Conservation (phyloP, 306 rosid species). For the Dalbergia oliveri region DNA sequence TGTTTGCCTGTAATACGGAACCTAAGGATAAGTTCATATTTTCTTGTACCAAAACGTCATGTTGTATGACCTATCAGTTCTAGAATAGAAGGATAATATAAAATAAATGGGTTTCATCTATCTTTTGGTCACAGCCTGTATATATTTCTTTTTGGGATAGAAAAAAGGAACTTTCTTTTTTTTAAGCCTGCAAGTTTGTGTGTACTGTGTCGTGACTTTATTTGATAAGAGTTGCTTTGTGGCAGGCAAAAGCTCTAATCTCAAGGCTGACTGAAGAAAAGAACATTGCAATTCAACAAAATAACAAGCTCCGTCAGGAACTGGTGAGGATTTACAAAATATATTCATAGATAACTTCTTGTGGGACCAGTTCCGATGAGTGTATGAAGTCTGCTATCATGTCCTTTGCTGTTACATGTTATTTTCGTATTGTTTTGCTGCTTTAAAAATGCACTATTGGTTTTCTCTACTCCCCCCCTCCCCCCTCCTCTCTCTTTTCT, state of each 20-base stretch:
- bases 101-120: background rate
- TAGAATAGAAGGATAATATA: slow-evolving; percentile 3
- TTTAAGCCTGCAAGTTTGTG: background rate
- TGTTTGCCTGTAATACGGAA: slow-evolving; percentile 20
- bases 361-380: background rate
- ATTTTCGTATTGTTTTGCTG: too few relatives aligned
- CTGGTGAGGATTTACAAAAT: slow-evolving; percentile 64
- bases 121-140: slow-evolving; percentile 11
- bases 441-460: too few relatives aligned
- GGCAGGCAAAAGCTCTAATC: slow-evolving; percentile 77
- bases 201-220: slow-evolving; percentile 1
- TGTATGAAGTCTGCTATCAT: too few relatives aligned
- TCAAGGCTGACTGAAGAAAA: slow-evolving; percentile 76
- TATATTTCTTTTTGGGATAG: background rate
- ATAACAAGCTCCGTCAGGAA: slow-evolving; percentile 80
- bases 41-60: slow-evolving; percentile 31
- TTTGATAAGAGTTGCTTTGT: slow-evolving; percentile 1
- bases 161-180: background rate
- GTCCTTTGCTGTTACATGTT: too few relatives aligned
- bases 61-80: slow-evolving; percentile 22
- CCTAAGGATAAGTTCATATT: slow-evolving; percentile 34
- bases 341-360: background rate
- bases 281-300: slow-evolving; percentile 69
- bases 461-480: too few relatives aligned
- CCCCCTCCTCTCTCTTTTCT: too few relatives aligned